Base-by-base conservation (phyloP, 352 stramenopile species). In the Pythium guiyangense region DNA sequence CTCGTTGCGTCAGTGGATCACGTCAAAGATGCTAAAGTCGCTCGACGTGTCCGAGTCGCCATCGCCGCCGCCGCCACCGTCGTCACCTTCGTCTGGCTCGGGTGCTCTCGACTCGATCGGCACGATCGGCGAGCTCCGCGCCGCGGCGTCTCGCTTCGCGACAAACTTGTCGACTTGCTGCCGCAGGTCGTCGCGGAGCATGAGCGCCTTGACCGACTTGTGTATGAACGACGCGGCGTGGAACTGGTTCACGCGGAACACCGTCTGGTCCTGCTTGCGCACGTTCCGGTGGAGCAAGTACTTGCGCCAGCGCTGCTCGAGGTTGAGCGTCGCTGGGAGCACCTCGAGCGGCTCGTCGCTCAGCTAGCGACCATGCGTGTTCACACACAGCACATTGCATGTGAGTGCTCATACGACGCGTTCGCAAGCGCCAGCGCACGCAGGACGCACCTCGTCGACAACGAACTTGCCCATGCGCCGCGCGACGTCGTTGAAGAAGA, bases 401-500 rank as follows among this genome's bases (percentile, higher is more conserved):
- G 6, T 37, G 31, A 37, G 31, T 0, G 31, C 31, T 37, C 31
- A 12, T 1, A 37, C 6, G 31, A 34, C 29, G 8, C n/a, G n/a
- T n/a, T n/a, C n/a, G n/a, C n/a, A n/a, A n/a, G n/a, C 31, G 31
- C 1, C 31, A 37, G 31, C 4, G 29, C 22, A 31, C 5, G 2
- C 15, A 25, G n/a, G 9, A 37, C 31, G 27, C 29, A 52, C 74
- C 65, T 82, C 73, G 20, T 86, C 75, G 26, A 86, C 67, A 5
- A 87, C 69, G 54, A 80, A 82, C 31, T 85, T 87, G 2, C 77
- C 77, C 11, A 85, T 70, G 9, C 73, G 57, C 18, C 77, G 53
- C 11, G 68, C 70, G 2, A 87, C 66, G 63, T 87, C 77, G 48
- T 87, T 87, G 63, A 87, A 84, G 63, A 85, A 85, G 2, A 87